phyloP scores from a whole-genome alignment of 169 alveolate species.

The Babesia ovis region DNA sequence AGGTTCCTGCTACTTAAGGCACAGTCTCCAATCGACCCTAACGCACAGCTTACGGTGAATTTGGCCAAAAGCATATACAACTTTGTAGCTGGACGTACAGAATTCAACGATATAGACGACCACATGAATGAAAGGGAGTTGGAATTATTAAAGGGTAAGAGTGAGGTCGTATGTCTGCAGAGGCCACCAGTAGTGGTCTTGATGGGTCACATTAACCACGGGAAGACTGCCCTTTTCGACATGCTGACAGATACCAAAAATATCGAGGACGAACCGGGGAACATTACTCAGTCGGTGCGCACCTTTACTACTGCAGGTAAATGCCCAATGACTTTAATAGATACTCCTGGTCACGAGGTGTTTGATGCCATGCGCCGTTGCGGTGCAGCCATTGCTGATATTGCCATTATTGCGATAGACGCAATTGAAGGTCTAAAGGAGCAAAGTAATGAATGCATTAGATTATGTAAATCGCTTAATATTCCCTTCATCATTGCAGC shows the following conservation, averaged over 20 bases:
- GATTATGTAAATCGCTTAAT: constrained; percentile 21
- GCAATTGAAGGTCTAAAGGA: constrained; percentile 51
- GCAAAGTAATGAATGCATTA: constrained; percentile 37
- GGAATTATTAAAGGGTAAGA: constrained; percentile 23
- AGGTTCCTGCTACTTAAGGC: constrained; percentile 44
- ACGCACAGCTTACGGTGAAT: constrained; percentile 11
- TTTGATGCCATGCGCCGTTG: constrained; percentile 47
- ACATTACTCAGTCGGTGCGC: constrained; percentile 33
- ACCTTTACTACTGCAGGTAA: constrained; percentile 5
- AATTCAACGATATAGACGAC: constrained; percentile 23
- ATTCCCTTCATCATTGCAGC: constrained; percentile 56
- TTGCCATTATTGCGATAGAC: constrained; percentile 48
- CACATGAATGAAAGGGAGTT: constrained; percentile 30
- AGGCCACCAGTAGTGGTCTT: constrained; percentile 64
- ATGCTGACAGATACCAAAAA: constrained; percentile 12
- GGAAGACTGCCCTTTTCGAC: constrained; percentile 58
- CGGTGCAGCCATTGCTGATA: constrained; percentile 45
- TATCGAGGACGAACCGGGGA: constrained; percentile 15
- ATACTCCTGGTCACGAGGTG: constrained; percentile 62
- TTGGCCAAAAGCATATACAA: constrained; percentile 46
- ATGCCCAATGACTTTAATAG: constrained; percentile 52
- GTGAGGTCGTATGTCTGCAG: constrained; percentile 13
- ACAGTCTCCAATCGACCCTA: constrained; percentile 22
- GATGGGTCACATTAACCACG: constrained; percentile 49
- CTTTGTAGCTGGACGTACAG: constrained; percentile 32